phyloP scores from a whole-genome alignment of 805 yeast genomes.

The Candida sanyiensis region DNA sequence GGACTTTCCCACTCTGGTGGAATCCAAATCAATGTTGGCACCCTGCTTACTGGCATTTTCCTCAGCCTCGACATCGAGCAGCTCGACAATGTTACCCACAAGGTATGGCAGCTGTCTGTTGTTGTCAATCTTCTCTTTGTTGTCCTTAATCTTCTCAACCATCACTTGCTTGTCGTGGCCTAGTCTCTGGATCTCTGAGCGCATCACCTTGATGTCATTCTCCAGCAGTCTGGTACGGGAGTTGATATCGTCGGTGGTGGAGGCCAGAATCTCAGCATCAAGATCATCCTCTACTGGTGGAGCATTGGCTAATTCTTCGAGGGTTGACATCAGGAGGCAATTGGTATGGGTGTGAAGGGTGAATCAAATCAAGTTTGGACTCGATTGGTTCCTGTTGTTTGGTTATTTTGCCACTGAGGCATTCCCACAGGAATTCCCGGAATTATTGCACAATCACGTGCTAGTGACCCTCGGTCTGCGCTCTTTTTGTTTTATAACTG shows the following conservation, averaged over 20 bases:
- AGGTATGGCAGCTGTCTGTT: conserved; percentile 93
- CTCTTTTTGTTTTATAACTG: no score
- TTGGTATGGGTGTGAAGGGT: no score
- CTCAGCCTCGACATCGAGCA: conserved; percentile 81
- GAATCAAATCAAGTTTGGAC: no score
- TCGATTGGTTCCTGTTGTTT: conserved; percentile 2
- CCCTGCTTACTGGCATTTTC: conserved; percentile 81
- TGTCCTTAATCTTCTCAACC: conserved; percentile 91
- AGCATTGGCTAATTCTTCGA: conserved; percentile 70
- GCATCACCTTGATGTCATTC: conserved; percentile 92
- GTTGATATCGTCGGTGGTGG: conserved; percentile 75
- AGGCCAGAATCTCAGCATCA: conserved; percentile 74
- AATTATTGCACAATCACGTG: no score
- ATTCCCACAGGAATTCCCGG: no score
- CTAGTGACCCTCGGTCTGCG: no score
- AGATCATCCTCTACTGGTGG: conserved; percentile 37
- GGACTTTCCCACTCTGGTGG: conserved; percentile 89
- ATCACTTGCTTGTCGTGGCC: conserved; percentile 90
- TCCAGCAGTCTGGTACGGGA: conserved; percentile 85
- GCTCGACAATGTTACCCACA: conserved; percentile 94
- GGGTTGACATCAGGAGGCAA: conserved; percentile 61
- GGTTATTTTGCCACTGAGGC: conserved; percentile 1
- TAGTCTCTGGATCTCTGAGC: conserved; percentile 84
- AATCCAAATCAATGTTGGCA: conserved; percentile 89
- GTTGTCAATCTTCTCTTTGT: conserved; percentile 91